A percentile compares a stretch with the other conserved stretches of the same genome.
These are phyloP conservation scores for Sordariomycetes sp. DNA, from an alignment of 2,329 filamentous ascomycete species.

Conservation along the genomic window DNA sequence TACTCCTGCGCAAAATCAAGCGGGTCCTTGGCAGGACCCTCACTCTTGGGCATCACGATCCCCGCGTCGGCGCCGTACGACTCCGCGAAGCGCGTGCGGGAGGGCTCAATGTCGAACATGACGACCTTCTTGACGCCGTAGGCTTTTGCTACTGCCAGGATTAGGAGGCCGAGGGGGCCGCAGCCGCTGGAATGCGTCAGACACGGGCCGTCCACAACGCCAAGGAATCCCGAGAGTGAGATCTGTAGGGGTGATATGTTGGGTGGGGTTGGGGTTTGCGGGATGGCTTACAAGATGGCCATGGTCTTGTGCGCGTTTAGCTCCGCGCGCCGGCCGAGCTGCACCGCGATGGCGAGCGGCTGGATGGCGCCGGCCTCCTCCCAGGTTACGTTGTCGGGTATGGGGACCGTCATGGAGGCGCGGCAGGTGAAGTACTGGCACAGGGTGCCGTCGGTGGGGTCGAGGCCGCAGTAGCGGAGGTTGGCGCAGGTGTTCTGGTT, in stretches of 20 bases:
- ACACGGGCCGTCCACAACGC: no score
- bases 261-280: no score
- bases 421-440: constrained; percentile 42
- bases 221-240: no score
- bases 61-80: no score
- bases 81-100: neutral
- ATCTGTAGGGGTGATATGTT: no score
- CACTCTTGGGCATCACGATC: no score
- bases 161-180: constrained; percentile 13
- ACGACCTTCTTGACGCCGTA: constrained; percentile 14
- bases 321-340: constrained; percentile 38
- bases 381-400: constrained; percentile 43
- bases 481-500: constrained; percentile 52
- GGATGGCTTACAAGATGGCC: constrained; percentile 15
- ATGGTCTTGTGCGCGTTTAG: constrained; percentile 11
- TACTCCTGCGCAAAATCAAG: no score
- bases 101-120: constrained; percentile 15
- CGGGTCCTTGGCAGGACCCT: no score
- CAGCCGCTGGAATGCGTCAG: constrained; percentile 10
- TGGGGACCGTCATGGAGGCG: constrained; percentile 49
- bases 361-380: constrained; percentile 56
- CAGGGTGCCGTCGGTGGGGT: constrained; percentile 53
- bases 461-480: constrained; percentile 55
- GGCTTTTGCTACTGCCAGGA: constrained; percentile 13
- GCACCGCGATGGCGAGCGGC: constrained; percentile 48